Base-by-base conservation (phyloP, 805 yeast genomes). In the Candida rishiriensis region DNA sequence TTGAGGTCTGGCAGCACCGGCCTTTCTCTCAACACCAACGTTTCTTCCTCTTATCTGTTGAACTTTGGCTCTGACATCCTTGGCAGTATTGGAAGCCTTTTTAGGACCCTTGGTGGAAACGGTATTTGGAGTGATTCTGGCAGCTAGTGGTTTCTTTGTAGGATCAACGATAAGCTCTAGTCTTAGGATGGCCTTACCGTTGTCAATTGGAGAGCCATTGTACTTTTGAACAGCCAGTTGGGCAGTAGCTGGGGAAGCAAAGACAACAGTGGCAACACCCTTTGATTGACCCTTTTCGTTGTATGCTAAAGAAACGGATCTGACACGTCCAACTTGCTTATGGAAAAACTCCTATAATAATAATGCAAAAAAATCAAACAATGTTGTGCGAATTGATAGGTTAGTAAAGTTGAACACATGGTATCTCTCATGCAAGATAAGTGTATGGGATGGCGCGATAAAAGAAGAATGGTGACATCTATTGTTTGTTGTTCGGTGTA, bases 161-260 rank as follows among this genome's bases (percentile, higher is more conserved):
- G 97, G 96, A 63, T 90, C 97, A 59, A 88, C 75, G 54, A 91
- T 78, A 60, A 93, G 72, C 68, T 89, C 97, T 42, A 79, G 69
- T 66, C 77, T 85, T 74, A 93, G 78, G 64, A 75, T 84, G 53
- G 78, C 66, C 48, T 81, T 76, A 49, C 97, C 97, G 43, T 83
- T 83, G 63, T 93, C 99, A 57, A 93, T 86, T 60, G 96, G 90
- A 37, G 96, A 91, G 60, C 93, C 91, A 66, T 91, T 86, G 72
- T 84, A 91, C 59, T 82, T 83, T 60, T 81, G 79, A 58, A 86
- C 86, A 40, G 97, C 96, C 58, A 71, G 74, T 49, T 77, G 69
- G 41, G 98, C 98, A 63, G 76, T 75, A 47, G 82, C 81, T 41
- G 78, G 65, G 47, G 74, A 72, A 60, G 71, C 79, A 74, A 93